Percentiles rank a stretch among this genome's conserved stretches.
These are phyloP conservation scores for Physcomitrellopsis africana DNA, from an alignment of 225 moss, liverwort and hornwort genomes.

Conservation along the genomic window DNA sequence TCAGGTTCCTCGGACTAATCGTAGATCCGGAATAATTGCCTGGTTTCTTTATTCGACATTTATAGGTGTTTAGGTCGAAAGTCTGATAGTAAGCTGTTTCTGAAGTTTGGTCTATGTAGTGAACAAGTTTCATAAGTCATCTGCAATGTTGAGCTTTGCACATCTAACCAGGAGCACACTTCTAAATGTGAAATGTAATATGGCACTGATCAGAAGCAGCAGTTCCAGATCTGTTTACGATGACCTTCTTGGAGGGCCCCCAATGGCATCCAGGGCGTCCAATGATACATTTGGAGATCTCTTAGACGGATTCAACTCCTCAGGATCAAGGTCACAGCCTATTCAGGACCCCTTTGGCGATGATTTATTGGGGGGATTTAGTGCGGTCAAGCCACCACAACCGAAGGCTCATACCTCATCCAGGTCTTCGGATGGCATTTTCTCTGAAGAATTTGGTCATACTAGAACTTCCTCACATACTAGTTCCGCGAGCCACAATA, in stretches of 20 bases:
- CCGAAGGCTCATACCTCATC: slow-evolving; percentile 46
- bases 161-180: not conserved
- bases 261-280: slow-evolving; percentile 37
- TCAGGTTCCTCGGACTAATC: too few species aligned
- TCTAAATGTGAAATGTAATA: slow-evolving; percentile 24
- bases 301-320: slow-evolving; percentile 47
- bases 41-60: too few species aligned
- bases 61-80: too few species aligned
- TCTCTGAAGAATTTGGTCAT: slow-evolving; percentile 42
- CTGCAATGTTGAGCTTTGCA: too few species aligned
- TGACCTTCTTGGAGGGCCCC: slow-evolving; percentile 58
- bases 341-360: slow-evolving; percentile 44
- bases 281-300: slow-evolving; percentile 72
- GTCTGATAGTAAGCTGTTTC: too few species aligned
- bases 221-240: slow-evolving; percentile 56
- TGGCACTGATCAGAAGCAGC: slow-evolving; percentile 44
- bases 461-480: slow-evolving; percentile 32
- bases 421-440: slow-evolving; percentile 57
- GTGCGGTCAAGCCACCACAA: slow-evolving; percentile 52
- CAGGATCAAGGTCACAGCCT: slow-evolving; percentile 37
- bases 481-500: slow-evolving; percentile 35
- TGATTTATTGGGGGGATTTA: slow-evolving; percentile 71
- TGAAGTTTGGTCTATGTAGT: too few species aligned
- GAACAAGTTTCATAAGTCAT: too few species aligned
- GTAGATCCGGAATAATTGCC: too few species aligned